Base-by-base conservation (phyloP, 352 stramenopile species). In the Phytophthora aleatoria region DNA sequence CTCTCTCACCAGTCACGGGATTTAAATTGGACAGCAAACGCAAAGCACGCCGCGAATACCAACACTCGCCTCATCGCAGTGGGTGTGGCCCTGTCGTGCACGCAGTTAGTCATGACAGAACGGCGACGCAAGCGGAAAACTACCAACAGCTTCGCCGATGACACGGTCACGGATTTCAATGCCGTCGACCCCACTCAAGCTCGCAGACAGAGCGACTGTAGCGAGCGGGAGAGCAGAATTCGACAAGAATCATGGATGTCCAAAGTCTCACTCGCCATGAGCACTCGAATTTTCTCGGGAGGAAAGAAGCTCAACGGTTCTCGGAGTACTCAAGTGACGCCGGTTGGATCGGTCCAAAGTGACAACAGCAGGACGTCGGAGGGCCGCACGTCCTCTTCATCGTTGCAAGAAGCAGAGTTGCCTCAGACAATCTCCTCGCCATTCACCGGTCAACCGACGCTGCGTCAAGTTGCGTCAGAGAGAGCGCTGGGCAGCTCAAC, bases 201-300 rank as follows among this genome's bases (percentile, higher is more conserved):
- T 31, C 55, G 69, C 20, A 50, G 72, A 62, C 49, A 68, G 9
- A 81, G 71, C 47, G 69, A 73, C 4, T 55, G 57, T 11, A 50
- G 50, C 12, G 42, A 56, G 3, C 56, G 69, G n/a, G 64, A 73
- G 27, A 50, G 44, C 3, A 59, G 59, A 8, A 51, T 57, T 48
- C 68, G 65, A 20, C 56, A 65, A 6, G 81, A 87, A 58, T 90
- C 81, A n/a, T 89, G 81, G 81, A 87, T 90, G 81, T 59, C 74
- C 30, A 85, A 86, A 43, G 81, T 90, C 12, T 86, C 79, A 2
- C 44, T 71, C 1, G 81, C 77, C 9, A 86, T 90, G 77, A 90
- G 79, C 57, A 73, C 83, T 42, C 79, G 77, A 11, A 77, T 89
- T 49, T 90, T 90, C 61, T 78, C 73, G 0, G 55, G 57, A 24